Conservation (phyloP, 371 early-diverging fungal species). For the Syncephalastrum racemosum region DNA sequence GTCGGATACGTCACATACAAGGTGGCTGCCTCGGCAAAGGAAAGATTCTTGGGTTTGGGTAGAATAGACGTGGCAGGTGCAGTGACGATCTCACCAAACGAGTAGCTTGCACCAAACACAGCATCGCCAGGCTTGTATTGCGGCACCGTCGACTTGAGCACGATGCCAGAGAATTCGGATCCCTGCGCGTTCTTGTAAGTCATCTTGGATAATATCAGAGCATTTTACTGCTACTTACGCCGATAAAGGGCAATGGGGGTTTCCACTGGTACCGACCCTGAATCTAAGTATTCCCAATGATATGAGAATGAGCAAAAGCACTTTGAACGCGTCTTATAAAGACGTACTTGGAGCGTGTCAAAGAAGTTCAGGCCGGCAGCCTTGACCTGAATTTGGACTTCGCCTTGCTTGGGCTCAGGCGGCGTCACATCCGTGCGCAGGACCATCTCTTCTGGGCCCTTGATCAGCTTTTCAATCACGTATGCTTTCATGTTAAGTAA, state of each 20-base stretch:
- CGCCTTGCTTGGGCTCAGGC: slow-evolving; percentile 50
- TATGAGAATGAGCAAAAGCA: neutral
- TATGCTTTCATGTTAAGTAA: slow-evolving; percentile 60
- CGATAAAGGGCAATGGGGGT: slow-evolving; percentile 78
- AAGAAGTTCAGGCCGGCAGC: slow-evolving; percentile 81
- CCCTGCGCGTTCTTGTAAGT: slow-evolving; percentile 7
- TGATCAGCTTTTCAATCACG: slow-evolving; percentile 66
- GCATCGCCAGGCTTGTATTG: slow-evolving; percentile 65
- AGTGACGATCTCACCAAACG: slow-evolving; percentile 68
- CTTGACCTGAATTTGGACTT: slow-evolving; percentile 67
- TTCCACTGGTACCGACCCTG: slow-evolving; percentile 82
- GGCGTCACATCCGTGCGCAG: slow-evolving; percentile 54
- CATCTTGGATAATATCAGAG: neutral
- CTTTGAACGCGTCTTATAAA: too few relatives aligned
- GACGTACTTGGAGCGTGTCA: slow-evolving; percentile 71
- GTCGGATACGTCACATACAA: slow-evolving; percentile 82
- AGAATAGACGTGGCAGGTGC: slow-evolving; percentile 45
- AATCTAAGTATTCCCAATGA: slow-evolving; percentile 30
- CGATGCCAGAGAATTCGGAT: slow-evolving; percentile 49
- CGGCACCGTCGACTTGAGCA: slow-evolving; percentile 35
- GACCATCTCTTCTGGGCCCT: slow-evolving; percentile 64
- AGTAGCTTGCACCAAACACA: slow-evolving; percentile 70
- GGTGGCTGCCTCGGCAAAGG: slow-evolving; percentile 76
- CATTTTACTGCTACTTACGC: slow-evolving; percentile 38
- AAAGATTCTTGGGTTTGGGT: slow-evolving; percentile 62